Conservation (phyloP, 2,329 filamentous ascomycete genomes). For the Xylariales sp. region DNA sequence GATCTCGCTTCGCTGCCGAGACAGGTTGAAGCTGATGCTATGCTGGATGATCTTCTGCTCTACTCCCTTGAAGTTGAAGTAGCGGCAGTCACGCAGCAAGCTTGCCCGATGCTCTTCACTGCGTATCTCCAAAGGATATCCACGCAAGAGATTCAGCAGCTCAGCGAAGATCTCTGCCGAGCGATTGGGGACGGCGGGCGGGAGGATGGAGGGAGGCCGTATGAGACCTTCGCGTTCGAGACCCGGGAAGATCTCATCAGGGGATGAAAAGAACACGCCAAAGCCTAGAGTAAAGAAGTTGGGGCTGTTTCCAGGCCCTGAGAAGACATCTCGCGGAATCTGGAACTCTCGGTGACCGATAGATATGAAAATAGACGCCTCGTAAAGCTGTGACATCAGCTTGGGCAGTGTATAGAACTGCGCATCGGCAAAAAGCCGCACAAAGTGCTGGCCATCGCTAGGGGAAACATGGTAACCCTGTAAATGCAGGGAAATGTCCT, state of each 20-base stretch:
- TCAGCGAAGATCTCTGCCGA: conserved; percentile 83
- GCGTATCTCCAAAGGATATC: conserved; percentile 75
- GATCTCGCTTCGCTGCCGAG: conserved; percentile 68
- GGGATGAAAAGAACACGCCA: conserved; percentile 78
- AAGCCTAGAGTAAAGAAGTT: conserved; percentile 96
- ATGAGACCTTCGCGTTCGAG: conserved; percentile 74
- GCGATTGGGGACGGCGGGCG: conserved; percentile 75
- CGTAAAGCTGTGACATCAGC: conserved; percentile 85
- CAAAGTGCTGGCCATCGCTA: conserved; percentile 79
- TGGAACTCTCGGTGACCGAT: conserved; percentile 86
- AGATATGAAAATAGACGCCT: conserved; percentile 86
- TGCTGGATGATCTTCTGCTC: conserved; percentile 85
- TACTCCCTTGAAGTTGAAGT: conserved; percentile 87
- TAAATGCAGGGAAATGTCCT: conserved; percentile 83
- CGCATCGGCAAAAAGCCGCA: conserved; percentile 88
- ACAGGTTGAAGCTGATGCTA: conserved; percentile 69
- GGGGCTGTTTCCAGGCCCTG: conserved; percentile 79
- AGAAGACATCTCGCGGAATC: conserved; percentile 85
- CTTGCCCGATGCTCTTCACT: conserved; percentile 72
- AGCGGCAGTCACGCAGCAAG: conserved; percentile 80
- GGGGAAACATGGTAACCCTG: conserved; percentile 88
- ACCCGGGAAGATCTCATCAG: conserved; percentile 79
- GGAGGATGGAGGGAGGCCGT: conserved; percentile 80
- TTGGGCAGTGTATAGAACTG: conserved; percentile 92
- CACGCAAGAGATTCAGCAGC: conserved; percentile 74